Conservation (phyloP, 352 stramenopile genomes). For the Pythium grandisporangium region DNA sequence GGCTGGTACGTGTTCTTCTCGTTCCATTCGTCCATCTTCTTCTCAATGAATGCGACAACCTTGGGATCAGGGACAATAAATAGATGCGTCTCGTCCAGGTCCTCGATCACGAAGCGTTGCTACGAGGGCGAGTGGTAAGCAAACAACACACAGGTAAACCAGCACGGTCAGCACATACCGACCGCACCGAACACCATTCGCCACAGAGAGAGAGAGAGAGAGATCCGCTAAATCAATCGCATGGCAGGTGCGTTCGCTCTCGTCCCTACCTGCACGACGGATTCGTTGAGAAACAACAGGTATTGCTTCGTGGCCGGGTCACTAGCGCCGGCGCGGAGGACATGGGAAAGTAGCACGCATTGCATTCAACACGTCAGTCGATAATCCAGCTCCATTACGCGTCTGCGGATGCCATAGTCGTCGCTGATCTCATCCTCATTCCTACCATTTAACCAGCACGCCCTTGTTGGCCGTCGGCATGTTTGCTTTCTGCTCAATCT, state of each 20-base stretch:
- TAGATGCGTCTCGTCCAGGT: constrained; percentile 76
- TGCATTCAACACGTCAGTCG: constrained; percentile 3
- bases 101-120: constrained; percentile 84
- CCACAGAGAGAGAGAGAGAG: no score
- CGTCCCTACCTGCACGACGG: constrained; percentile 58
- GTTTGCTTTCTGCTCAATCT: no score
- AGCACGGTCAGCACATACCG: no score
- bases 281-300: constrained; percentile 75
- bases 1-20: constrained; percentile 84
- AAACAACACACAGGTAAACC: background rate
- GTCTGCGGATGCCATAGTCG: no score
- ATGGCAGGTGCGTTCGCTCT: no score
- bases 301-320: constrained; percentile 84
- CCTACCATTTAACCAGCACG: constrained; percentile 78
- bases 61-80: constrained; percentile 82
- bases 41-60: constrained; percentile 78
- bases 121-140: no score
- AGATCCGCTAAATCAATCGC: no score
- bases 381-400: background rate
- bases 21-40: constrained; percentile 88
- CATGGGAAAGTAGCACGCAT: no score
- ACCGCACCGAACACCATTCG: no score
- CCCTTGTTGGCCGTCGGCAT: constrained; percentile 82
- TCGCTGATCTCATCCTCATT: no score
- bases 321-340: no score